Evolutionary conservation across 805 yeast species (phyloP).

Genomic region (Yamadazyma nakazawae): DNA sequence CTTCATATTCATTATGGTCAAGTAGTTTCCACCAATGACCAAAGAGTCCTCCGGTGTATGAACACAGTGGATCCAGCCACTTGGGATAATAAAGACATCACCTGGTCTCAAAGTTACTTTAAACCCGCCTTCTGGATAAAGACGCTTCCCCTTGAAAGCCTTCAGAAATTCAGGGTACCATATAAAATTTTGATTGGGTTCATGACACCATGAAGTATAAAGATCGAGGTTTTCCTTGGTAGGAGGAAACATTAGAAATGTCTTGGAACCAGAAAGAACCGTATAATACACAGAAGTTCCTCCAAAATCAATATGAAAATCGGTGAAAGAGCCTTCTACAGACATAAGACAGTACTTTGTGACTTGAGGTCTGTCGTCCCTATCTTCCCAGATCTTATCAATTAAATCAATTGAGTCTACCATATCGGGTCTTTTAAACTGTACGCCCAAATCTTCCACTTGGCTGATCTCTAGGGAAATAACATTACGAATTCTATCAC

Average conservation of each 20-base stretch:
- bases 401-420: conserved; percentile 70
- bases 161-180: conserved; percentile 60
- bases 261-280: conserved; percentile 68
- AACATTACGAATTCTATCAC: conserved; percentile 75
- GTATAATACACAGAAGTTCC: conserved; percentile 92
- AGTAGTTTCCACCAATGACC: conserved; percentile 84
- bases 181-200: conserved; percentile 54
- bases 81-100: conserved; percentile 78
- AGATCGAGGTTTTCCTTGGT: conserved; percentile 55
- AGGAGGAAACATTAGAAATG: conserved; percentile 79
- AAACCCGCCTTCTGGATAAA: conserved; percentile 41
- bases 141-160: conserved; percentile 26
- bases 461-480: conserved; percentile 76
- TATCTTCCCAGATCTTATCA: conserved; percentile 55
- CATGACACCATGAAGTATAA: conserved; percentile 71
- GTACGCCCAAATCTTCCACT: conserved; percentile 42
- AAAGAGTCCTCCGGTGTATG: conserved; percentile 77
- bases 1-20: conserved; percentile 60
- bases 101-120: conserved; percentile 56
- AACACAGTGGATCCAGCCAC: conserved; percentile 93
- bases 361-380: conserved; percentile 51
- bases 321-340: conserved; percentile 75
- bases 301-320: conserved; percentile 88
- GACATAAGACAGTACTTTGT: conserved; percentile 85
- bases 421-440: conserved; percentile 59